Evolutionary conservation across 2,329 filamentous ascomycete species (phyloP).

Genomic region (Pyrenophora seminiperda): DNA sequence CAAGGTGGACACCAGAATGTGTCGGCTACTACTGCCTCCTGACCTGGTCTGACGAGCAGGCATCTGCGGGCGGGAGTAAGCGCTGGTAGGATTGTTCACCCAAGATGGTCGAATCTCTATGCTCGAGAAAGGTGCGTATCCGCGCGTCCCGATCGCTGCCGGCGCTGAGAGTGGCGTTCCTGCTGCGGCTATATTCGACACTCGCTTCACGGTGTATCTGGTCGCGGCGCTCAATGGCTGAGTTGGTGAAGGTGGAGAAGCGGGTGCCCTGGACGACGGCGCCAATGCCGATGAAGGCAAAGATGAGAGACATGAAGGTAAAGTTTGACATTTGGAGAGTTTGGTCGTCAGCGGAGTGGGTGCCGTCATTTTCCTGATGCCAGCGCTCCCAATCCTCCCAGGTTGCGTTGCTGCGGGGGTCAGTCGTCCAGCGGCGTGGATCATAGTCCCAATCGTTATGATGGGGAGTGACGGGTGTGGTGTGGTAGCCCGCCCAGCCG

Average conservation of each 20-base stretch:
- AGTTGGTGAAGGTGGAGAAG: constrained; percentile 65
- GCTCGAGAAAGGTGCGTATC: constrained; percentile 76
- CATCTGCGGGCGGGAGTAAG: constrained; percentile 53
- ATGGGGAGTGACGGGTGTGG: constrained; percentile 25
- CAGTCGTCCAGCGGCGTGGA: constrained; percentile 42
- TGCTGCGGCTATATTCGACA: constrained; percentile 63
- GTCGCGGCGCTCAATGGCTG: constrained; percentile 69
- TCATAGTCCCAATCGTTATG: constrained; percentile 34
- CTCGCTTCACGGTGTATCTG: constrained; percentile 70
- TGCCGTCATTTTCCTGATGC: constrained; percentile 40
- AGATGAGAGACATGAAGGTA: constrained; percentile 74
- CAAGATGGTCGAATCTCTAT: constrained; percentile 48
- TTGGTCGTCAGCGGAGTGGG: constrained; percentile 48
- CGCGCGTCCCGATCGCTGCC: constrained; percentile 56
- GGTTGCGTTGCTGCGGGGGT: constrained; percentile 75
- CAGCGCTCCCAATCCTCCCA: constrained; percentile 95
- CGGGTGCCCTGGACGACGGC: constrained; percentile 74
- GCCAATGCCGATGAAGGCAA: constrained; percentile 70
- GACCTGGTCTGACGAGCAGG: constrained; percentile 53
- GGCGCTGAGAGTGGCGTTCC: constrained; percentile 57
- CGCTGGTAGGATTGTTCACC: constrained; percentile 54
- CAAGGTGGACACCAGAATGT: constrained; percentile 14
- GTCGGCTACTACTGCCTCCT: constrained; percentile 31
- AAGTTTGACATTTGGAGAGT: constrained; percentile 76
- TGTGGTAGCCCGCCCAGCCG: constrained; percentile 68